Percentiles rank a stretch among this genome's conserved stretches.
These are phyloP conservation scores for Dactylellina sp. DNA, from an alignment of 2,329 filamentous ascomycete species.

Conservation along the genomic window DNA sequence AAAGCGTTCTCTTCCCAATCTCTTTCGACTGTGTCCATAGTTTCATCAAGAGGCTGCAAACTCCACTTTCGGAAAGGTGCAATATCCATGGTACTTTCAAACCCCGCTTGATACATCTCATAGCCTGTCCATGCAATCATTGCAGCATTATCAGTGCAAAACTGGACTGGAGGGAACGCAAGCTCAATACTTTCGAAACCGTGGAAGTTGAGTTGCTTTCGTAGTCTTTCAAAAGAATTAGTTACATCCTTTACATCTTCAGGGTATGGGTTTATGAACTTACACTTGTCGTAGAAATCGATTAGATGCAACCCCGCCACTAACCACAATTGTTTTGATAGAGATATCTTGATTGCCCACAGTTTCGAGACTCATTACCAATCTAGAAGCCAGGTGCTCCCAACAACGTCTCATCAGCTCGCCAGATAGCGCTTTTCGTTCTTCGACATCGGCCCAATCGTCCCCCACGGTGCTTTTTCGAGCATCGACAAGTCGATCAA, in stretches of 20 bases:
- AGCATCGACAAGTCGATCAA: slow-evolving; percentile 70
- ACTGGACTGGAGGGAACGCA: slow-evolving; percentile 77
- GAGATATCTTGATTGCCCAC: slow-evolving; percentile 52
- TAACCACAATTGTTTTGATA: slow-evolving; percentile 78
- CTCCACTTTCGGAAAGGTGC: slow-evolving; percentile 76
- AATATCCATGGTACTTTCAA: slow-evolving; percentile 72
- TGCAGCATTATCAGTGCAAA: slow-evolving; percentile 95
- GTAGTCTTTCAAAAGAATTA: slow-evolving; percentile 65
- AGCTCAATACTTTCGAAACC: slow-evolving; percentile 74
- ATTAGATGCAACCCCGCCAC: slow-evolving; percentile 92
- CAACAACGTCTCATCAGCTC: slow-evolving; percentile 84
- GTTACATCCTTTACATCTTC: neutral
- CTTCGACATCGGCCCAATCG: slow-evolving; percentile 62
- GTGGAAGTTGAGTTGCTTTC: slow-evolving; percentile 67
- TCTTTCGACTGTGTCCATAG: slow-evolving; percentile 16
- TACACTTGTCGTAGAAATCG: slow-evolving; percentile 77
- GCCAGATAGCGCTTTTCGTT: slow-evolving; percentile 76
- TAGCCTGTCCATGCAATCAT: slow-evolving; percentile 97
- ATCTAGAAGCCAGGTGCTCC: slow-evolving; percentile 82
- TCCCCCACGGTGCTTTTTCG: slow-evolving; percentile 66
- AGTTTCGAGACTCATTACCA: slow-evolving; percentile 75
- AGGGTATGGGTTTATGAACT: slow-evolving; percentile 13
- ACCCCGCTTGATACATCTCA: slow-evolving; percentile 89
- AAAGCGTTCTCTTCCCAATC: slow-evolving; percentile 55
- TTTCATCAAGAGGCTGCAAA: slow-evolving; percentile 49